phyloP scores from a whole-genome alignment of 441 rosid species.

The Kokia cookei region DNA sequence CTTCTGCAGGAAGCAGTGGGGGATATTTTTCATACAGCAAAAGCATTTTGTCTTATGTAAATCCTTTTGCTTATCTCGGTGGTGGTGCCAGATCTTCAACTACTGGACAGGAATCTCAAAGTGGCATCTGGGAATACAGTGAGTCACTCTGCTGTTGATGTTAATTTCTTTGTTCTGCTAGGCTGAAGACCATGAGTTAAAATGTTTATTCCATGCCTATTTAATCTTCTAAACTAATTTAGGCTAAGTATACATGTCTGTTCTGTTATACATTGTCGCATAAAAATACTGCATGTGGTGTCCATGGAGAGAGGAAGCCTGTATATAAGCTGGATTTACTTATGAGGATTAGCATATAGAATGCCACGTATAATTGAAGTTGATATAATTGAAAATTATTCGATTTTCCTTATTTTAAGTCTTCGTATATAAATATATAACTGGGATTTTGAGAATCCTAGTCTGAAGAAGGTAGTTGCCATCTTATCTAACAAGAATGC shows the following conservation, averaged over 20 bases:
- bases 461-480: not conserved
- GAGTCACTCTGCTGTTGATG: conserved; percentile 14
- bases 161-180: not conserved
- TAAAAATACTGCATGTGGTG: not conserved
- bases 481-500: not conserved
- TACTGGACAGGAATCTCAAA: conserved; percentile 36
- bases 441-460: not conserved
- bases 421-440: not conserved
- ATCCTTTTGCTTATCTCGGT: conserved; percentile 75
- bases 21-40: conserved; percentile 56
- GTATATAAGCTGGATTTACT: not conserved
- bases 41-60: conserved; percentile 59
- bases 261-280: not conserved
- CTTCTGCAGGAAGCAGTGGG: conserved; percentile 30
- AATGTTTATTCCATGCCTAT: not conserved
- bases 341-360: not conserved
- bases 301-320: not conserved
- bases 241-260: not conserved
- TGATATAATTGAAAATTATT: not conserved
- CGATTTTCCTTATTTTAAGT: not conserved
- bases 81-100: conserved; percentile 36
- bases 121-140: conserved; percentile 39
- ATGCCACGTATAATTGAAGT: not conserved
- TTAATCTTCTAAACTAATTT: not conserved
- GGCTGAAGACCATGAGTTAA: not conserved